Evolutionary conservation across 495 filamentous ascomycete genomes (phyloP).

Genomic region (Barbatosphaeria neglecta): DNA sequence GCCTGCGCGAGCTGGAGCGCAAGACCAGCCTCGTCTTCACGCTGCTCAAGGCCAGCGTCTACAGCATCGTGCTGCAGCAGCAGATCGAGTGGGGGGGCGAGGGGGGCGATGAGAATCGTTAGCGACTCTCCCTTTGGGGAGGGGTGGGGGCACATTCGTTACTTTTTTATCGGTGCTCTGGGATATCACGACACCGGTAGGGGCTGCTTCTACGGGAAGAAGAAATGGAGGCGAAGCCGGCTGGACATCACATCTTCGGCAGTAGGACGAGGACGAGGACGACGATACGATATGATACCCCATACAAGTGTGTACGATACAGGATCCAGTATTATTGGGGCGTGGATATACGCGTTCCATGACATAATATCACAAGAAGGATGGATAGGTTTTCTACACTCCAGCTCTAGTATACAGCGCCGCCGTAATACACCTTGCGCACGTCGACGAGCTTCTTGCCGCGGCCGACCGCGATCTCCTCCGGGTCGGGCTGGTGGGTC

Average conservation of each 20-base stretch:
- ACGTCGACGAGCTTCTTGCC: constrained; percentile 14
- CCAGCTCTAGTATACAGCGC: constrained; percentile 40
- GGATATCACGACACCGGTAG: too few species aligned
- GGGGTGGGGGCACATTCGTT: too few species aligned
- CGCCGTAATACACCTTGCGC: constrained; percentile 93
- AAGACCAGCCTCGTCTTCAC: constrained; percentile 94
- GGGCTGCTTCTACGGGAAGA: too few species aligned
- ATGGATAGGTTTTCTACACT: too few species aligned
- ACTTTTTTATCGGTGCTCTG: too few species aligned
- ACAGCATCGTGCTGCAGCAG: constrained; percentile 95
- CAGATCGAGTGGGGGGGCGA: constrained; percentile 66
- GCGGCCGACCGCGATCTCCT: constrained; percentile 35
- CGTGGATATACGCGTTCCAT: neutral
- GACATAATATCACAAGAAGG: constrained; percentile 3
- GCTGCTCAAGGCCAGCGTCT: constrained; percentile 91
- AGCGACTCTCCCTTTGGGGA: too few species aligned
- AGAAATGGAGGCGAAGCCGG: too few species aligned
- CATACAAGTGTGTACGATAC: too few species aligned
- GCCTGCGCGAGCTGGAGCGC: constrained; percentile 76
- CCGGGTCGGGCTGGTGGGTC: constrained; percentile 68
- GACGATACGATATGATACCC: too few species aligned
- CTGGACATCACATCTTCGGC: too few species aligned
- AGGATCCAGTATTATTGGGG: too few species aligned
- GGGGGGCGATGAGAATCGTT: constrained; percentile 2
- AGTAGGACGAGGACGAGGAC: too few species aligned